A percentile compares a stretch with the other conserved stretches of the same genome.
These are phyloP conservation scores for Populus pruinosa DNA, from an alignment of 345 rosid species.

Conservation along the genomic window DNA sequence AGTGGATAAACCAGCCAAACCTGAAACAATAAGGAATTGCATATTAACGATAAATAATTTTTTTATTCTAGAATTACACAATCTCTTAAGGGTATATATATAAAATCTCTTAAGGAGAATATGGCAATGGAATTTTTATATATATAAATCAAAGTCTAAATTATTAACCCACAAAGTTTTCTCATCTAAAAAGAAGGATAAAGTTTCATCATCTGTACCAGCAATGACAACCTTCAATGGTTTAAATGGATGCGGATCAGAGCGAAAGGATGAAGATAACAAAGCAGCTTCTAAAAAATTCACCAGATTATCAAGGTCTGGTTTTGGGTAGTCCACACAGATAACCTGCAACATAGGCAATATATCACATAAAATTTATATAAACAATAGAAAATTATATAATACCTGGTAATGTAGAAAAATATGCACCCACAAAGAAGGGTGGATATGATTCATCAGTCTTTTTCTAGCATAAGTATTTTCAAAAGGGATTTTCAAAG, in stretches of 20 bases:
- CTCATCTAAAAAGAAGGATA: not conserved
- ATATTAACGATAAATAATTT: too few species aligned
- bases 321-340: slow-evolving; percentile 82
- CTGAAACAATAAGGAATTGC: slow-evolving; percentile 32
- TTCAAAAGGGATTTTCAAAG: slow-evolving; percentile 35
- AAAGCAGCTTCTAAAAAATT: slow-evolving; percentile 89
- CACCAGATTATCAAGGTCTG: slow-evolving; percentile 67
- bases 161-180: not conserved
- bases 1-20: slow-evolving; percentile 93
- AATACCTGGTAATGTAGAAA: not conserved
- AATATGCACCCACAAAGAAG: slow-evolving; percentile 48
- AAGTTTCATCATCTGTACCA: slow-evolving; percentile 64
- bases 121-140: too few species aligned
- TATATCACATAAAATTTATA: not conserved
- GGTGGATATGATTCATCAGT: slow-evolving; percentile 30
- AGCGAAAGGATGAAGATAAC: slow-evolving; percentile 65
- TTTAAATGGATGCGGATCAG: slow-evolving; percentile 60
- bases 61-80: not conserved
- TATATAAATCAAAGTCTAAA: not conserved
- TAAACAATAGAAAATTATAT: not conserved
- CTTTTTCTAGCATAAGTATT: slow-evolving; percentile 28
- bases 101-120: not conserved
- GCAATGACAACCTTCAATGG: slow-evolving; percentile 82
- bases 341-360: slow-evolving; percentile 44
- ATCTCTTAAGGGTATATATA: not conserved